Conservation (phyloP, 306 rosid species). For the Trifolium subterraneum region DNA sequence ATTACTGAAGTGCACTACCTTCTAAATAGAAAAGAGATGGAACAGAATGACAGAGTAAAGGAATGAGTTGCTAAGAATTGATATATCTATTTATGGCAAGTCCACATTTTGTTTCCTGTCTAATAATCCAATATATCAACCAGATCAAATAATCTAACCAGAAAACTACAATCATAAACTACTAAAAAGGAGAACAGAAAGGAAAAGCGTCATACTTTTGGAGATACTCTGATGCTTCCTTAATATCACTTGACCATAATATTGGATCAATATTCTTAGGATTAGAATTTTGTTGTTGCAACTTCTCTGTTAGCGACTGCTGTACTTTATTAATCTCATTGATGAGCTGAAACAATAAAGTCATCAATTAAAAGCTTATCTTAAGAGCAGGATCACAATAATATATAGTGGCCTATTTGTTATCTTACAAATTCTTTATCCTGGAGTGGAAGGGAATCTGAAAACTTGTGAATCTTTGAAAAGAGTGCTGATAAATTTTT, state of each 20-base stretch:
- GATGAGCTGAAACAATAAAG: conserved; percentile 52
- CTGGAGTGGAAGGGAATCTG: conserved; percentile 45
- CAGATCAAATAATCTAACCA: conserved; percentile 9
- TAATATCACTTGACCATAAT: conserved; percentile 64
- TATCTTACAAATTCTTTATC: conserved; percentile 47
- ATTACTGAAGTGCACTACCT: no score
- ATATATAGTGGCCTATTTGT: conserved; percentile 11
- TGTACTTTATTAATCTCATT: conserved; percentile 70
- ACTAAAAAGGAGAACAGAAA: conserved; percentile 17
- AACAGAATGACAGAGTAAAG: background rate
- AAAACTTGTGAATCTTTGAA: conserved; percentile 15
- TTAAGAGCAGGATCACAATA: conserved; percentile 34
- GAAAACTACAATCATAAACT: conserved; percentile 10
- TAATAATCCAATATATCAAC: background rate
- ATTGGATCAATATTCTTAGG: conserved; percentile 71
- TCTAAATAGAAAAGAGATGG: no score
- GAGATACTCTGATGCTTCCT: conserved; percentile 59
- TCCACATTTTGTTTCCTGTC: background rate
- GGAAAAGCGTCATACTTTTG: conserved; percentile 57
- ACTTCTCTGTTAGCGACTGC: conserved; percentile 78
- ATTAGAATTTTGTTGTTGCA: conserved; percentile 65
- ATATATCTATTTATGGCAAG: background rate
- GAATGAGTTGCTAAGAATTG: background rate
- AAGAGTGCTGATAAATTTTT: conserved; percentile 37
- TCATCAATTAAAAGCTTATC: conserved; percentile 28